Conservation (phyloP, 441 rosid genomes). For the Corymbia citriodora region DNA sequence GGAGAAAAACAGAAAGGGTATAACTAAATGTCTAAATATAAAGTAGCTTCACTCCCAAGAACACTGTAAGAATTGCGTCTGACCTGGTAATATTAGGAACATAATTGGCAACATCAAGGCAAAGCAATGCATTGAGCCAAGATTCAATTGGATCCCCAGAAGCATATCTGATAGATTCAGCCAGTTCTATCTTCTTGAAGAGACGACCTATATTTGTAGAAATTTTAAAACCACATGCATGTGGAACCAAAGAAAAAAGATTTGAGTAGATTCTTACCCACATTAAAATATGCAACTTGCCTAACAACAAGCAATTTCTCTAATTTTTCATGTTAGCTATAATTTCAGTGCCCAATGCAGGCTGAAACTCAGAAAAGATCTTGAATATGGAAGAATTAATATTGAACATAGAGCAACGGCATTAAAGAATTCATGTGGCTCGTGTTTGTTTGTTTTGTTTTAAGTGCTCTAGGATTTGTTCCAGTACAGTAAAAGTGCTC, state of each 20-base stretch:
- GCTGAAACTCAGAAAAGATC: not conserved
- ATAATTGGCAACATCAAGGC: conserved; percentile 75
- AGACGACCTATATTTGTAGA: conserved; percentile 52
- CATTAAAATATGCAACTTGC: not conserved
- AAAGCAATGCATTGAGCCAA: conserved; percentile 90
- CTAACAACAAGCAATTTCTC: not conserved
- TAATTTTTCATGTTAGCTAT: not conserved
- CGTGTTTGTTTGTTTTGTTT: not conserved
- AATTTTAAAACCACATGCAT: not conserved
- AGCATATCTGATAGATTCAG: conserved; percentile 90
- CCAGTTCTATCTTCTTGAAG: conserved; percentile 89
- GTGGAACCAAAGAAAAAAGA: not conserved
- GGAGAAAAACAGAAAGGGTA: conserved; percentile 11
- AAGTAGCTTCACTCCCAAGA: not conserved
- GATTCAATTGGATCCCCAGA: conserved; percentile 93
- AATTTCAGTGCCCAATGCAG: not conserved
- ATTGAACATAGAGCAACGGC: not conserved
- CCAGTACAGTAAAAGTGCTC: not conserved
- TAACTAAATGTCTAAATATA: not conserved
- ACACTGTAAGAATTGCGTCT: conserved; percentile 9
- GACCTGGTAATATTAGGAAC: conserved; percentile 73
- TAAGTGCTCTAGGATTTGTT: not conserved
- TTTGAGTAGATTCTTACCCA: not conserved
- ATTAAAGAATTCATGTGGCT: not conserved
- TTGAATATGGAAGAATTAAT: not conserved